These are phyloP conservation scores for Cladophialophora bantiana DNA, from an alignment of 2,329 filamentous ascomycete genomes.

Conservation along the genomic window DNA sequence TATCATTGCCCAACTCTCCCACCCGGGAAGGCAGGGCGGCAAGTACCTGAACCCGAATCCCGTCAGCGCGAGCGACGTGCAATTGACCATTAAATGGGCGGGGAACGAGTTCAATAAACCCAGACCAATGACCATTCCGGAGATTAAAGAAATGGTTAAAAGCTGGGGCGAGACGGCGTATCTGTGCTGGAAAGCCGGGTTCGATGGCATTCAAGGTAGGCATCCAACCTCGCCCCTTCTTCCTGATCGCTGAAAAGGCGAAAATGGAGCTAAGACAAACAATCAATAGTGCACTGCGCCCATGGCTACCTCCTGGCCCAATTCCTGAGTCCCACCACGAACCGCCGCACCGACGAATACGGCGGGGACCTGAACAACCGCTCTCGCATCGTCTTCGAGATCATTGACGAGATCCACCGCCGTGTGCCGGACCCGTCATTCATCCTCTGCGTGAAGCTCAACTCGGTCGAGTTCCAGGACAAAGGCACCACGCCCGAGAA, in stretches of 20 bases:
- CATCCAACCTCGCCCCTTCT: not conserved
- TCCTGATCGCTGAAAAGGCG: not conserved
- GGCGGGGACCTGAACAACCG: constrained; percentile 69
- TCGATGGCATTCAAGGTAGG: constrained; percentile 38
- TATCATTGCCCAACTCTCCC: constrained; percentile 66
- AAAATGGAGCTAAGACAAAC: not conserved
- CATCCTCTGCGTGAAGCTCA: constrained; percentile 37
- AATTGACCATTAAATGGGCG: constrained; percentile 49
- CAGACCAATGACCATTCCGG: constrained; percentile 42
- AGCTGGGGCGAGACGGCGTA: constrained; percentile 34
- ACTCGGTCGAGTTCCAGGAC: constrained; percentile 39
- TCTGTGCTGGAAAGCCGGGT: constrained; percentile 37
- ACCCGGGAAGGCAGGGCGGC: constrained; percentile 66
- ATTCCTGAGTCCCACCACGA: constrained; percentile 41
- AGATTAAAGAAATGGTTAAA: constrained; percentile 37
- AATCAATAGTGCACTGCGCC: constrained; percentile 39
- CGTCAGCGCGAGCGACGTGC: constrained; percentile 60
- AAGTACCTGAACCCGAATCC: constrained; percentile 57
- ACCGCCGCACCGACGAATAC: constrained; percentile 42
- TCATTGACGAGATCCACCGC: constrained; percentile 46
- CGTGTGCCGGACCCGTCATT: constrained; percentile 33
- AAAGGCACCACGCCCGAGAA: constrained; percentile 37
- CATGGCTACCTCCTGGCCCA: constrained; percentile 43
- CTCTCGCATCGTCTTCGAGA: constrained; percentile 64
- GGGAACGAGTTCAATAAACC: constrained; percentile 48